Evolutionary conservation across 139 green algal species (phyloP), one percentile per base, ranked within the genome.

Genomic region (Ettlia oleoabundans): DNA sequence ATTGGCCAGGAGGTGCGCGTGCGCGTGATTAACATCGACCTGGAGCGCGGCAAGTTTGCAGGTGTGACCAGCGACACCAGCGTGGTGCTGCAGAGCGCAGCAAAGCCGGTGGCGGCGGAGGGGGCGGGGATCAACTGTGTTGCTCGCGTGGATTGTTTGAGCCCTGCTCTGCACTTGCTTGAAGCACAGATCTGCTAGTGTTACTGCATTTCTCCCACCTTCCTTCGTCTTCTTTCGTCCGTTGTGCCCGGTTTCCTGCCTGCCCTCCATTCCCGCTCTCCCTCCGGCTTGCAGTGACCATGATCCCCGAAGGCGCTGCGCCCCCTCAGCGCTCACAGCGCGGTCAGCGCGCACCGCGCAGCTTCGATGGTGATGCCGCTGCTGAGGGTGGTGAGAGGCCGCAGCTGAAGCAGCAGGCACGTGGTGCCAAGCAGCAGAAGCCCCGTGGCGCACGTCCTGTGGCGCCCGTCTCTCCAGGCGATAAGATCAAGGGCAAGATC

Each of bases 401-500:
- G 19, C 76, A 53, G 58, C 75, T 53, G n/a, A 65, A 70, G 77
- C 72, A 71, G 58, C 75, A 71, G 35, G 72, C 52, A 62, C 72
- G 74, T 47, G 61, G 26, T 38, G n/a, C 37, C 51, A 66, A 80
- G 64, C 52, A 58, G 78, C 38, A 21, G 30, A 24, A 53, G 18
- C 37, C 37, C 4, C 55, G 55, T 47, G 52, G 43, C 43, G 47
- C 51, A 47, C 66, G 80, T 63, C 42, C 62, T 71, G 15, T 38
- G 41, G 43, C 55, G 2, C 73, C 68, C 66, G 84, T 93, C n/a
- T 85, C 52, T 7, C 43, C 58, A 2, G 90, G 90, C 58, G 87
- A 94, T 43, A 66, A 62, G 1, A 65, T 96, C 38, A 93, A 84
- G 75, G 93, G 84, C 70, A 85, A 78, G 70, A 89, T 97, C 38